Base-by-base conservation (phyloP, 345 rosid species). In the Schrenkiella parvula region DNA sequence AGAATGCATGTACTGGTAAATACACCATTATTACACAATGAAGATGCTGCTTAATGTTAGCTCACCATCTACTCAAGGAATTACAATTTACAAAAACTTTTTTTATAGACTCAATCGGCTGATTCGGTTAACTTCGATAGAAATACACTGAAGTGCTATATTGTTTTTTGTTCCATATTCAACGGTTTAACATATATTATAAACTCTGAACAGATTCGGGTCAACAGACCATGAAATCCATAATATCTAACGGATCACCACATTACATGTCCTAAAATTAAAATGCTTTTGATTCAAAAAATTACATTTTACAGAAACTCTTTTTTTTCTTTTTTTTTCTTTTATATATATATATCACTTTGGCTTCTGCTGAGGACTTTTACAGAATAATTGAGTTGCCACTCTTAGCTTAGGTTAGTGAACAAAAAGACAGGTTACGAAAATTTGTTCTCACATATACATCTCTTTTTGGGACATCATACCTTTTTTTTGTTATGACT, bases 381-480 rank as follows among this genome's bases (percentile, higher is more conserved):
- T 56, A 64, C 66, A 64, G 3, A 18, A 26, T 56, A 21, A 55
- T 46, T 73, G 66, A 65, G 78, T 66, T 57, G 44, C 37, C n/a
- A 73, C 4, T 38, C 34, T 66, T 46, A 62, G 66, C 59, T 66
- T 66, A 6, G 50, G 10, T 44, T 47, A 28, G 53, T 31, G 60
- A 65, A 22, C 12, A 48, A 26, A 55, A 58, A 48, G 78, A 17
- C 53, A 74, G 26, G 54, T 48, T 54, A 55, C 51, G 58, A 39
- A 66, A 25, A n/a, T n/a, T 66, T 48, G 67, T 74, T 48, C 43
- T 56, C 61, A 28, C 38, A 57, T 48, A 74, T n/a, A 55, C n/a
- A n/a, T 26, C 18, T 58, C 28, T 42, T 48, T 47, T 66, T 12
- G 28, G 18, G 63, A 67, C 61, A 74, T 58, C 52, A 18, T 21